Evolutionary conservation across 768 basidiomycete species (phyloP).

Genomic region (Psilocybe cubensis): DNA sequence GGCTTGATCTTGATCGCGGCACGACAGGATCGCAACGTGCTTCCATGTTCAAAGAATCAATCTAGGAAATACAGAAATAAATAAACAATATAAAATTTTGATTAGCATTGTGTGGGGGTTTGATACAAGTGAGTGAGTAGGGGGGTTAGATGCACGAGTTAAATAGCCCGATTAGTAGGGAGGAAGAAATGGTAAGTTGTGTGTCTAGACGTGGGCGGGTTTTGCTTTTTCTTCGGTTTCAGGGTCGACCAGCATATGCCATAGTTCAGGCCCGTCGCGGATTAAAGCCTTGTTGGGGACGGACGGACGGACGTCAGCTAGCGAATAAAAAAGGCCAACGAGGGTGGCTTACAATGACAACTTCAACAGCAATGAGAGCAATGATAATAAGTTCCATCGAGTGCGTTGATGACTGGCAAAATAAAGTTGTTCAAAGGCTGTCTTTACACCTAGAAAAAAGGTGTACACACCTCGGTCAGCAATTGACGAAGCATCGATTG

Average conservation of each 20-base stretch:
- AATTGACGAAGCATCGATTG: constrained; percentile 90
- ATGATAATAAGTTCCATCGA: constrained; percentile 97
- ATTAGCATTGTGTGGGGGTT: too few species aligned
- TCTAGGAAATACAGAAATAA: not conserved
- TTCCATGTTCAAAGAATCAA: not conserved
- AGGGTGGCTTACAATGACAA: constrained; percentile 71
- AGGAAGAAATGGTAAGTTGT: too few species aligned
- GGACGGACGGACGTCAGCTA: constrained; percentile 1
- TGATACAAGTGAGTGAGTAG: too few species aligned
- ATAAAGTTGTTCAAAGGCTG: not conserved
- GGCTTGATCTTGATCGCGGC: not conserved
- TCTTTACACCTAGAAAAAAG: not conserved
- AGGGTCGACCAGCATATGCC: constrained; percentile 52
- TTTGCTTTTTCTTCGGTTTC: constrained; percentile 29
- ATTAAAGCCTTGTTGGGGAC: constrained; percentile 74
- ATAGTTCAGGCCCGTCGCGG: constrained; percentile 78
- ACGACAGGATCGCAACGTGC: not conserved
- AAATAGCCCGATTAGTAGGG: not conserved
- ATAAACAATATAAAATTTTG: not conserved
- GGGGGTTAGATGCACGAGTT: not conserved
- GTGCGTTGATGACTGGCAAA: constrained; percentile 76
- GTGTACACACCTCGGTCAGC: constrained; percentile 73
- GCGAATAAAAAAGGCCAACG: not conserved
- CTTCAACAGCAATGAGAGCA: constrained; percentile 91
- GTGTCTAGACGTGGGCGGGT: not conserved